phyloP scores from a whole-genome alignment of 805 yeast genomes.

The Saccharomycopsis sp. region DNA sequence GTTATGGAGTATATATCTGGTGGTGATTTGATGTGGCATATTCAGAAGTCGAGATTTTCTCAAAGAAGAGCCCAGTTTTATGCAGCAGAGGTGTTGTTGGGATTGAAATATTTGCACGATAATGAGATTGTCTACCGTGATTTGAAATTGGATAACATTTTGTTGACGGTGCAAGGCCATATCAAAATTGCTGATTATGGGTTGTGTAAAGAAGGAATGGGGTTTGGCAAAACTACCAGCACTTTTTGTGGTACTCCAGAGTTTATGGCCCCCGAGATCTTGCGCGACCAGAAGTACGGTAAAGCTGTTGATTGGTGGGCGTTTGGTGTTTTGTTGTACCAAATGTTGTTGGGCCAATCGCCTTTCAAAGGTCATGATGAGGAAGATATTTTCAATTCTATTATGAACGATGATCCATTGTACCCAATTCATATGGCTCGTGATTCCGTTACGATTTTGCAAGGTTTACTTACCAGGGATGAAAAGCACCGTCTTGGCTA shows the following conservation, averaged over 20 bases:
- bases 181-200: conserved; percentile 97
- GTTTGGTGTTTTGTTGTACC: conserved; percentile 90
- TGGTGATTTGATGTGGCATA: conserved; percentile 99
- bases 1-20: conserved; percentile 98
- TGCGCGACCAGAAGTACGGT: conserved; percentile 86
- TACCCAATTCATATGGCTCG: conserved; percentile 97
- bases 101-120: conserved; percentile 87
- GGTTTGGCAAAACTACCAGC: conserved; percentile 74
- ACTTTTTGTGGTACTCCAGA: conserved; percentile 99
- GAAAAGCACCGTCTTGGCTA: conserved; percentile 79
- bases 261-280: conserved; percentile 97
- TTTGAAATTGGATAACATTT: conserved; percentile 87
- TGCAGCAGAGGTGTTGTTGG: conserved; percentile 92
- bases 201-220: conserved; percentile 89
- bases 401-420: conserved; percentile 89
- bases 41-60: conserved; percentile 83
- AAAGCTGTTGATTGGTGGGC: conserved; percentile 99
- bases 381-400: conserved; percentile 95
- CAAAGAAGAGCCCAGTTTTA: conserved; percentile 91
- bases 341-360: conserved; percentile 92
- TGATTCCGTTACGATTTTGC: conserved; percentile 89
- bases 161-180: conserved; percentile 85
- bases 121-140: conserved; percentile 95
- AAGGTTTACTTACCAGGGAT: conserved; percentile 83
- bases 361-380: conserved; percentile 97